Conservation (phyloP, 2,329 filamentous ascomycete species). For the Aspergillus sp. region DNA sequence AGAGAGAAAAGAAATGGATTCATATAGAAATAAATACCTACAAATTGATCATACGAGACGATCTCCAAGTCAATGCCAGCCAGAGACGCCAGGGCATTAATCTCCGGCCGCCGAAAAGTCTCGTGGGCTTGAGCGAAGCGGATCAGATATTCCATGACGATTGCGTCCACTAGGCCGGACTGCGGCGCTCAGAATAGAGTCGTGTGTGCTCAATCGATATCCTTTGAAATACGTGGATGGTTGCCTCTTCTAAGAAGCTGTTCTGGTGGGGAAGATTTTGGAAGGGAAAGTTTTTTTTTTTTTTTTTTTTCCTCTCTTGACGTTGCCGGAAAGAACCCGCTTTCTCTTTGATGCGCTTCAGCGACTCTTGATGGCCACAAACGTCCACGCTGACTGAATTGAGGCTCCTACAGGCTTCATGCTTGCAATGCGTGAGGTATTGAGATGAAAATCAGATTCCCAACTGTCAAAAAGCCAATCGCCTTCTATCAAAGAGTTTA, state of each 20-base stretch:
- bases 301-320: not conserved
- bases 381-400: too few species aligned
- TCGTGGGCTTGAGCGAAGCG: conserved; percentile 88
- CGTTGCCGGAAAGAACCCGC: not conserved
- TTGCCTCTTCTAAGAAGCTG: not conserved
- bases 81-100: conserved; percentile 73
- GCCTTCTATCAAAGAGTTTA: not conserved
- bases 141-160: conserved; percentile 73
- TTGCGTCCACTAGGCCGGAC: not conserved
- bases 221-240: not conserved
- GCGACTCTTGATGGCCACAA: too few species aligned
- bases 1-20: not conserved
- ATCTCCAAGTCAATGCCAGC: conserved; percentile 68
- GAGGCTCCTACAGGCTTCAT: too few species aligned
- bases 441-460: not conserved
- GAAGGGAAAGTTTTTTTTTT: not conserved
- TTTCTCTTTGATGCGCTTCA: not conserved
- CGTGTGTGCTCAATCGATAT: not conserved
- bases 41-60: conserved; percentile 70
- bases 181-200: not conserved
- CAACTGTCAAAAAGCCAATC: not conserved
- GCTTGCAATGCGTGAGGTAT: too few species aligned
- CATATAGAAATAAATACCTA: conserved; percentile 47
- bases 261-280: not conserved
- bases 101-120: conserved; percentile 82